Evolutionary conservation across 257 asterid species (phyloP), one percentile per base, ranked within the genome.

Genomic region (Nicotiana paniculata): DNA sequence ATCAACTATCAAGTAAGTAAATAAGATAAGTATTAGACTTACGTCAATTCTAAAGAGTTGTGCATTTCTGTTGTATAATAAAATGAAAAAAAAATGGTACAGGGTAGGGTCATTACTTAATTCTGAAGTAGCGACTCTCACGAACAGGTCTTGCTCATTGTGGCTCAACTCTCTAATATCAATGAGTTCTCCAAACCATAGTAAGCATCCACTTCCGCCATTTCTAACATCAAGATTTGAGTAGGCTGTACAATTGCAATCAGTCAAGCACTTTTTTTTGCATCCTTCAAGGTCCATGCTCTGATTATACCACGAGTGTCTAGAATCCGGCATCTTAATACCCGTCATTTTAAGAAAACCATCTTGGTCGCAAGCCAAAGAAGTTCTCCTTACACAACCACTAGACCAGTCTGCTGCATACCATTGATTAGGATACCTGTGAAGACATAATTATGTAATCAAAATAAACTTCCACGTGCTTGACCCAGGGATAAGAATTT

Each of bases 201-300:
- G 77, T 78, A 90, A 32, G 87, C 93, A 90, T 15, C 93, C 93
- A 48, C 82, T 54, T 5, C 81, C 82, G 1, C 21, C 70, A 24
- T 24, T 46, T 13, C 85, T 68, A 3, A 89, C 67, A 72, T 88
- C 85, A 65, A 86, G 61, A 80, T 81, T 82, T 4, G 91, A 53
- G 67, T 87, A 91, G 0, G 93, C 93, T 76, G 68, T 81, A 62
- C 93, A 91, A 7, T 79, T 65, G 46, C 95, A 88, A n/a, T 90
- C 87, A 62, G 33, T 75, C 46, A 21, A 81, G 77, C 95, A 91
- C 75, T 61, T 77, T 1, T 9, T 74, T 76, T 55, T 30, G 54
- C 95, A 88, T 13, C 88, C 93, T 33, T 57, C 85, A 12, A 86
- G 86, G n/a, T 81, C 62, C 68, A 84, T 84, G 43, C 48, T 84